A percentile compares a stretch with the other conserved stretches of the same genome.
These are phyloP conservation scores for Galerina marginata DNA, from an alignment of 768 basidiomycete genomes.

Conservation along the genomic window DNA sequence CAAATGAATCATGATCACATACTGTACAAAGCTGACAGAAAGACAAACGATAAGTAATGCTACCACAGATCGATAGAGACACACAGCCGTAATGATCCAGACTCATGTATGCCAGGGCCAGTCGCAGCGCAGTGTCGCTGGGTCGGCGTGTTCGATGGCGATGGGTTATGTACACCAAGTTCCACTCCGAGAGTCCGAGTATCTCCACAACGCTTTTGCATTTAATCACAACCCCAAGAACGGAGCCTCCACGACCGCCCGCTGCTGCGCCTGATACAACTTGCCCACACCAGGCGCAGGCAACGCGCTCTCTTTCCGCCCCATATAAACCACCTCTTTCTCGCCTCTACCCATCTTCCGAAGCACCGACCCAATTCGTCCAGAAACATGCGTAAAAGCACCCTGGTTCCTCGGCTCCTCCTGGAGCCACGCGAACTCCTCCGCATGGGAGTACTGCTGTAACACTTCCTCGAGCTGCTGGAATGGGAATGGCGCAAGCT, in stretches of 20 bases:
- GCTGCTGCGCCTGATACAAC: constrained; percentile 70
- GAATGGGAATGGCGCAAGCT: constrained; percentile 90
- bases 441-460: constrained; percentile 44
- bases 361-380: constrained; percentile 61
- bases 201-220: too few relatives aligned
- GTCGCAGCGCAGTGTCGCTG: too few relatives aligned
- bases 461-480: constrained; percentile 51
- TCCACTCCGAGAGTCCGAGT: too few relatives aligned
- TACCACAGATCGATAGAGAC: too few relatives aligned
- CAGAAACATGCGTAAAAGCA: constrained; percentile 69
- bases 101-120: too few relatives aligned
- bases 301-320: constrained; percentile 72
- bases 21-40: too few relatives aligned
- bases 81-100: too few relatives aligned
- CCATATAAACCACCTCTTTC: constrained; percentile 55
- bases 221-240: constrained; percentile 39
- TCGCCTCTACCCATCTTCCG: constrained; percentile 37
- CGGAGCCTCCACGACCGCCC: constrained; percentile 58
- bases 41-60: too few relatives aligned
- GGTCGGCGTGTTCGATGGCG: too few relatives aligned
- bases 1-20: too few relatives aligned
- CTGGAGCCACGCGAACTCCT: constrained; percentile 72
- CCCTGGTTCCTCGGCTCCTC: constrained; percentile 93
- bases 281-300: constrained; percentile 80
- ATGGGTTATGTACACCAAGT: too few relatives aligned